phyloP scores from a whole-genome alignment of 768 basidiomycete genomes.

The Lactarius hengduanensis region DNA sequence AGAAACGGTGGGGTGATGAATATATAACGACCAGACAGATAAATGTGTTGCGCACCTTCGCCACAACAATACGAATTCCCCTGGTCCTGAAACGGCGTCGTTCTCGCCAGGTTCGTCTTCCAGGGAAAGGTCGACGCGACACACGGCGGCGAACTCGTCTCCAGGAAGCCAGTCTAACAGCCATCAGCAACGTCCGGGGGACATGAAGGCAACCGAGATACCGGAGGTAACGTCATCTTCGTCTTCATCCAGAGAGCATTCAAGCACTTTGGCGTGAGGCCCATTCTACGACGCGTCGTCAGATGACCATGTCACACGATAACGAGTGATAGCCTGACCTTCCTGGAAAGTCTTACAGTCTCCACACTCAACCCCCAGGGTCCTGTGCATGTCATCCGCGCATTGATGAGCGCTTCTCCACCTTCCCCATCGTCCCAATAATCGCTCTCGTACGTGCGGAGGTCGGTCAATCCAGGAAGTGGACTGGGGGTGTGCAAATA shows the following conservation, averaged over 20 bases:
- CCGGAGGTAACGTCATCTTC: constrained; percentile 47
- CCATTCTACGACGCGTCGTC: constrained; percentile 39
- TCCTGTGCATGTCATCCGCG: constrained; percentile 52
- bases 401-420: constrained; percentile 57
- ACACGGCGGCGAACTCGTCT: constrained; percentile 61
- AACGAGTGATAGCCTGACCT: constrained; percentile 40
- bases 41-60: constrained; percentile 46
- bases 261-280: constrained; percentile 46
- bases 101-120: constrained; percentile 41
- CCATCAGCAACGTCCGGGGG: constrained; percentile 4
- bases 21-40: constrained; percentile 9
- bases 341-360: constrained; percentile 45
- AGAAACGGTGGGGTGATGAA: constrained; percentile 8
- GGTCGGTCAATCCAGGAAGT: constrained; percentile 50
- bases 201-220: constrained; percentile 26
- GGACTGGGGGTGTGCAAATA: constrained; percentile 49
- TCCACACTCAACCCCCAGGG: constrained; percentile 57
- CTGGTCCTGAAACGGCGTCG: constrained; percentile 47
- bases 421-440: constrained; percentile 52
- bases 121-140: constrained; percentile 48
- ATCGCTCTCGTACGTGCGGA: constrained; percentile 52
- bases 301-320: constrained; percentile 10
- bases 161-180: constrained; percentile 58
- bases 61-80: constrained; percentile 63
- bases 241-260: constrained; percentile 51